Percentiles rank a stretch among this genome's conserved stretches.
phyloP scores from a whole-genome alignment of 2,329 filamentous ascomycete genomes.

The Hypoxylon sp. region DNA sequence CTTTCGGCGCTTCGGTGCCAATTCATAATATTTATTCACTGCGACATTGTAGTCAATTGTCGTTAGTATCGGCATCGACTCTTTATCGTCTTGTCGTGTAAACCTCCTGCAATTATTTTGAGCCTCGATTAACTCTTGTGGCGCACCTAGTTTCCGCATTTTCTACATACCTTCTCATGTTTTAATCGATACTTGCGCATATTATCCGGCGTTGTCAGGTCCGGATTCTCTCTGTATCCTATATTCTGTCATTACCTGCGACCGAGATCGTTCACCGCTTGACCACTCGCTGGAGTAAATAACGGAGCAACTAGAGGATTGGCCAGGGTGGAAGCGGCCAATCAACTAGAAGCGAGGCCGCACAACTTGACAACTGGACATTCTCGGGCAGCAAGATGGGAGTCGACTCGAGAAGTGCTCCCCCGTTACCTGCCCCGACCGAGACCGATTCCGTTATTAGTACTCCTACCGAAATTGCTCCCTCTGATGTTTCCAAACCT shows the following conservation, averaged over 20 bases:
- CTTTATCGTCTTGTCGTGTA: constrained; percentile 11
- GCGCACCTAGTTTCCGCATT: constrained; percentile 20
- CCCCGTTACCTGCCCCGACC: constrained; percentile 83
- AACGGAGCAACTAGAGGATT: constrained; percentile 38
- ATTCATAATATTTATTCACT: constrained; percentile 30
- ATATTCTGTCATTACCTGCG: constrained; percentile 18
- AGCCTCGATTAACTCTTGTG: constrained; percentile 28
- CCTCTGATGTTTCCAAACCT: constrained; percentile 74
- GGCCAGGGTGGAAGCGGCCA: constrained; percentile 40
- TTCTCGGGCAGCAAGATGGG: constrained; percentile 62
- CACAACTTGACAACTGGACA: constrained; percentile 38
- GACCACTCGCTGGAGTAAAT: constrained; percentile 31
- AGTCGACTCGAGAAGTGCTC: constrained; percentile 67
- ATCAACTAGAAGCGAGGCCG: constrained; percentile 41
- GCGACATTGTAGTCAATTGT: constrained; percentile 20
- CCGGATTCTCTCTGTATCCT: constrained; percentile 20
- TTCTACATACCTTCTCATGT: constrained; percentile 26
- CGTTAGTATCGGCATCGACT: constrained; percentile 6
- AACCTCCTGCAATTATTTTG: constrained; percentile 24
- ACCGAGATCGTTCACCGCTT: constrained; percentile 36
- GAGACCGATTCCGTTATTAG: constrained; percentile 74
- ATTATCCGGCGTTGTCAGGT: constrained; percentile 22
- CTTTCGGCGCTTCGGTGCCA: constrained; percentile 6
- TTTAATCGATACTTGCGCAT: constrained; percentile 24
- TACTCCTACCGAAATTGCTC: constrained; percentile 71